Base-by-base conservation (phyloP, 495 filamentous ascomycete genomes). In the Hyphodiscus hymeniophilus region DNA sequence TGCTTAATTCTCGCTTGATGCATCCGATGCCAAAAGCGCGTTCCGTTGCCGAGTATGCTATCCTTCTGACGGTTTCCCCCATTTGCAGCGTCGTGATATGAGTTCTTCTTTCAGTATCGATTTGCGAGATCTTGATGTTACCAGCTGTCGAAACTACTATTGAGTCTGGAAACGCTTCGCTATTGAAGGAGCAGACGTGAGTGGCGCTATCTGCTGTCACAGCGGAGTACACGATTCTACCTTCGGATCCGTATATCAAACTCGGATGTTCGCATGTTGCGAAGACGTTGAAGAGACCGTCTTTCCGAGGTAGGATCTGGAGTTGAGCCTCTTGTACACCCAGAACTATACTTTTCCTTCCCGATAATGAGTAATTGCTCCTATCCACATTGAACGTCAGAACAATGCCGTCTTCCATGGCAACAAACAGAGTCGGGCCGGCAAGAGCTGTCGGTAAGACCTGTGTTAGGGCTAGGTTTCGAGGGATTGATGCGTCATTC, bases 371-470 rank as follows among this genome's bases (percentile, higher is more conserved):
- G 51, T 75, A 72, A 34, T 76, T 72, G 0, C 57, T 32, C 0
- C 71, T 57, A 30, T 88, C 73, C n/a, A 94, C 68, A 30, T 76
- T 74, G 62, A 90, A 99, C 1, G 85, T 95, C 39, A 92, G 75
- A 8, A 99, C 85, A 55, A 84, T 86, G 20, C 92, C 92, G 64
- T 96, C 91, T 17, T 91, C 88, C 81, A 95, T 87, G n/a, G 89
- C 85, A 21, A 95, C 71, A 50, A 99, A 89, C 2, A 99, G 67
- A 0, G 84, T 95, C 1, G 88, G 81, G 0, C 71, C 70, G 28
- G 65, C 54, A 3, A 61, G 33, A 32, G 59, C 40, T 33, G 60
- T 51, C 13, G 77, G 75, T 12, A 95, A 72, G 1, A 96, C 68
- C 38, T 86, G 76, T 3, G 84, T 81, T 10, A 97, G 70, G 2